Base-by-base conservation (phyloP, 306 rosid species). In the Casuarina cunninghamiana region DNA sequence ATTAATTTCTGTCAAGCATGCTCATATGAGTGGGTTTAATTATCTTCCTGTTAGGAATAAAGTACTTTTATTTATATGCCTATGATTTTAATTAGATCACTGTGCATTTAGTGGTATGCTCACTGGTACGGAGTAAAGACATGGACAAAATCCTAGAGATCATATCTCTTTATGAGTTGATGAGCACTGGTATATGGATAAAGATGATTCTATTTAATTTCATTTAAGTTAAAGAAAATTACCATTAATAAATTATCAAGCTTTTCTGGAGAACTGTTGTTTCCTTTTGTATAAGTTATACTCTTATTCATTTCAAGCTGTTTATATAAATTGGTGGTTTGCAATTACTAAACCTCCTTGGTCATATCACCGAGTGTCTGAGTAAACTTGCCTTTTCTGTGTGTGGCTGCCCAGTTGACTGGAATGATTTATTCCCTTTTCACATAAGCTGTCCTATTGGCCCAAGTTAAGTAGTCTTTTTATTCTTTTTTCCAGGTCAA, bases 401-500 rank as follows among this genome's bases (percentile, higher is more conserved):
- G 44, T 15, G 45, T 37, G 46, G 12, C 65, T 58, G 65, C 65
- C 26, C 39, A 10, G 39, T 58, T 3, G 11, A 4, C 38, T 58
- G 5, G 65, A 58, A 19, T 58, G 26, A 58, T 10, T 58, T 16
- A 21, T 6, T 63, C 45, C 37, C 69, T 63, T 63, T 63, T 38
- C 69, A 65, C 81, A 68, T 62, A 43, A n/a, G 65, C 71, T 62
- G 38, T 62, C 13, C 44, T 53, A 75, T 79, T 83, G 10, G 5
- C 58, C 72, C 32, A 17, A 16, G 71, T 42, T 67, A 37, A 12
- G 32, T 69, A 50, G 44, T 43, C 68, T 50, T 53, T 44, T 6
- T 42, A 55, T 72, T 19, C 53, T 66, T 54, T 21, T 69, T 86
- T 86, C 41, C 86, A 96, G 99, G 74, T 96, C 99, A 72, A 96